A percentile compares a stretch with the other conserved stretches of the same genome.
phyloP scores from a whole-genome alignment of 768 basidiomycete genomes.

The Panellus pusillus region DNA sequence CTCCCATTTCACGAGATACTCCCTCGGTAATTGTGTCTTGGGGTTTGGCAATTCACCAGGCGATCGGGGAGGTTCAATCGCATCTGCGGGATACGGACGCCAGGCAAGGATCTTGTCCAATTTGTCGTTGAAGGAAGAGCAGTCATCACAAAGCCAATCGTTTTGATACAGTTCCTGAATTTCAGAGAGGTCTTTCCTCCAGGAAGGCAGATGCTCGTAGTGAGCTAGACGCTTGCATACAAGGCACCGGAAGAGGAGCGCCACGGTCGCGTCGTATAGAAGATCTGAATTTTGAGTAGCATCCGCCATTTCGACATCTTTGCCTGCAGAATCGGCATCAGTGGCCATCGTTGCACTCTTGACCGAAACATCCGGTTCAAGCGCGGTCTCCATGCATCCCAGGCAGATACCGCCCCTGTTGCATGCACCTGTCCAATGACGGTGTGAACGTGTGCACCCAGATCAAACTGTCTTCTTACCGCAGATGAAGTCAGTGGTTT shows the following conservation, averaged over 20 bases:
- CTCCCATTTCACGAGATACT: conserved; percentile 92
- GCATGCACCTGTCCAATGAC: conserved; percentile 46
- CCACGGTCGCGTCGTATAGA: conserved; percentile 27
- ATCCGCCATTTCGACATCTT: conserved; percentile 40
- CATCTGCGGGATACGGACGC: conserved; percentile 76
- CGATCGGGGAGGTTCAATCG: conserved; percentile 48
- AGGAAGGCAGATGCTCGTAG: conserved; percentile 65
- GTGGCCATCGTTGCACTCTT: conserved; percentile 19
- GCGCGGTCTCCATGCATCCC: conserved; percentile 61
- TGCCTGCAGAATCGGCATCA: not conserved
- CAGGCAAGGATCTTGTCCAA: conserved; percentile 90
- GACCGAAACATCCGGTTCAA: conserved; percentile 42
- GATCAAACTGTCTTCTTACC: conserved; percentile 32
- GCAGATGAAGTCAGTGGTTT: conserved; percentile 81
- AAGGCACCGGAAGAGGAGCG: conserved; percentile 78
- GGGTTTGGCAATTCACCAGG: conserved; percentile 44
- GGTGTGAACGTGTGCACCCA: not conserved
- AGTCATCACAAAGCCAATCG: conserved; percentile 77
- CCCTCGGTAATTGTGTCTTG: conserved; percentile 72
- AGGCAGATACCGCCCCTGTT: conserved; percentile 78
- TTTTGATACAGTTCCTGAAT: conserved; percentile 66
- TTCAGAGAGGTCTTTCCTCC: conserved; percentile 36
- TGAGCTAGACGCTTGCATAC: conserved; percentile 84
- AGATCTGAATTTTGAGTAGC: conserved; percentile 17
- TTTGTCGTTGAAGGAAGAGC: conserved; percentile 64